Percentiles rank a stretch among this genome's conserved stretches.
These are phyloP conservation scores for Penicillium malachiteum DNA, from an alignment of 495 filamentous ascomycete genomes.

Conservation along the genomic window DNA sequence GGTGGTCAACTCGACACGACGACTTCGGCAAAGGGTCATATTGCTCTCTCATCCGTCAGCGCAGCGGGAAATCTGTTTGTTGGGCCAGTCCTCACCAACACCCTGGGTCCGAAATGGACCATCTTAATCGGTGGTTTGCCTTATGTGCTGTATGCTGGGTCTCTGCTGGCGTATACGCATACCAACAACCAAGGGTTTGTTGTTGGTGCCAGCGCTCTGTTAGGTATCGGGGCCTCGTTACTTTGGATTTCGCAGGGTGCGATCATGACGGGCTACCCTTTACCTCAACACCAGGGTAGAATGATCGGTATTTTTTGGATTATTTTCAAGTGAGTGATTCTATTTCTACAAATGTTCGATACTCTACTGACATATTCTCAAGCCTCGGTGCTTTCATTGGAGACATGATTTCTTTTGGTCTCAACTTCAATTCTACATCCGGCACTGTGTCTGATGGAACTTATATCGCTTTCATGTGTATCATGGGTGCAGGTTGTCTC, in stretches of 20 bases:
- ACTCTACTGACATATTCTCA: not conserved
- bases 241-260: constrained; percentile 6
- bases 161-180: constrained; percentile 4
- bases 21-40: constrained; percentile 3
- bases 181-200: constrained; percentile 4
- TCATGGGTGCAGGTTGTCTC: constrained; percentile 2
- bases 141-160: constrained; percentile 5
- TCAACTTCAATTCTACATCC: not conserved
- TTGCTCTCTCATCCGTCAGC: constrained; percentile 5
- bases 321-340: constrained; percentile 6
- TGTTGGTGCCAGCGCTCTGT: not conserved
- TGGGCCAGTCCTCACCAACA: constrained; percentile 2
- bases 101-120: constrained; percentile 6
- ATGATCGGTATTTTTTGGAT: constrained; percentile 10
- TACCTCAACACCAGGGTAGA: constrained; percentile 6
- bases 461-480: constrained; percentile 9
- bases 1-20: constrained; percentile 7
- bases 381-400: not conserved
- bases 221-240: constrained; percentile 5
- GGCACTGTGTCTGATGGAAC: constrained; percentile 4
- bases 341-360: not conserved
- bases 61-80: constrained; percentile 4
- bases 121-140: constrained; percentile 4
- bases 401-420: constrained; percentile 3
- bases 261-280: constrained; percentile 6